Base-by-base conservation (phyloP, 352 stramenopile species). In the Phytopythium sindhum region DNA sequence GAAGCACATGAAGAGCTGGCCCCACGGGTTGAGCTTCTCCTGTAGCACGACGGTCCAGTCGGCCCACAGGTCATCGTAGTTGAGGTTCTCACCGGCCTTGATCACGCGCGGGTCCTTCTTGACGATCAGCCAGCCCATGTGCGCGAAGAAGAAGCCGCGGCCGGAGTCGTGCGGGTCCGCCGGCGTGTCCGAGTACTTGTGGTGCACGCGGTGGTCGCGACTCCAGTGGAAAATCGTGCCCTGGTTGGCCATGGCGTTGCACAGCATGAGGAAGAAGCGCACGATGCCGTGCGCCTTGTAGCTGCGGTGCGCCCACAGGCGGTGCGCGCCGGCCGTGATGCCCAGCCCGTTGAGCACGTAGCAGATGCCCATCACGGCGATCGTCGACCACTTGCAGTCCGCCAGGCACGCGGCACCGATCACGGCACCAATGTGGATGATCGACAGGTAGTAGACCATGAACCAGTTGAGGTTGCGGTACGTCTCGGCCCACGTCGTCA, bases 1-100 rank as follows among this genome's bases (percentile, higher is more conserved):
- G 73, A 98, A 99, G 88, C 96, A 99, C 95, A 99, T 98, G 77
- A 98, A 98, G 7, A 99, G 77, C 39, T 98, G 84, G 39, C 98
- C 98, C 97, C 96, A 99, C 26, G 97, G 97, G 79, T 99, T 98
- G 37, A 98, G 73, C 66, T 97, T 97, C 75, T 98, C 89, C 79
- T 99, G 97, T 60, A 99, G 78, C 58, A 91, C 85, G 45, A 99
- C 96, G 2, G 97, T 86, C 67, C 91, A 96, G 84, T 99, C 96
- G 50, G 92, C 94, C 73, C 95, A 86, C n/a, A 99, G 74, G 67
- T 99, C 97, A 54, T 93, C 90, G 72, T 97, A 99, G 76, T 99
- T 97, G 68, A 99, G 88, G 57, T 98, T 96, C 23, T 84, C 78
- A 24, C 86, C 84, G 21, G 84, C 82, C 33, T 91, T 87, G 35